phyloP scores from a whole-genome alignment of 331 rosid species.

The Quercus phellos region DNA sequence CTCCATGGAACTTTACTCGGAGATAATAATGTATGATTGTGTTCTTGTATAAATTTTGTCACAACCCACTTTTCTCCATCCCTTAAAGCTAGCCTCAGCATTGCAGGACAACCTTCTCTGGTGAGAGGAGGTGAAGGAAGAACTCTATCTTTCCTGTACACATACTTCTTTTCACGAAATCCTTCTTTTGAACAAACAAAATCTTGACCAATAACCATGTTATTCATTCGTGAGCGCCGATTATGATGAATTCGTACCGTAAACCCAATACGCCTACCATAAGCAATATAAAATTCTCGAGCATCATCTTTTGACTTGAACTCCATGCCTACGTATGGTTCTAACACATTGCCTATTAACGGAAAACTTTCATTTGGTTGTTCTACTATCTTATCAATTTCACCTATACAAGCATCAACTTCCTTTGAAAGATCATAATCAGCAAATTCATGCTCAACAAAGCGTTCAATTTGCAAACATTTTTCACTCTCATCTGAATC shows the following conservation, averaged over 20 bases:
- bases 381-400: slow-evolving; percentile 37
- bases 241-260: slow-evolving; percentile 71
- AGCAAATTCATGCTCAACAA: slow-evolving; percentile 22
- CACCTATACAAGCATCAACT: slow-evolving; percentile 35
- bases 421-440: slow-evolving; percentile 29
- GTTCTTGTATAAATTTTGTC: slow-evolving; percentile 63
- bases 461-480: slow-evolving; percentile 40
- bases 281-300: slow-evolving; percentile 54
- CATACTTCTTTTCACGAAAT: slow-evolving; percentile 66
- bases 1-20: slow-evolving; percentile 76
- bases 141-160: slow-evolving; percentile 62
- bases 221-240: slow-evolving; percentile 69
- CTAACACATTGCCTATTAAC: slow-evolving; percentile 35
- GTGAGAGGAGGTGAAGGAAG: slow-evolving; percentile 72
- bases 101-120: slow-evolving; percentile 72
- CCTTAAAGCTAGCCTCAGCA: slow-evolving; percentile 61
- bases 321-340: slow-evolving; percentile 60
- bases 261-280: slow-evolving; percentile 56
- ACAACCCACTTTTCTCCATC: slow-evolving; percentile 66
- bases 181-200: slow-evolving; percentile 80
- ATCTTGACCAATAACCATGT: slow-evolving; percentile 69
- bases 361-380: slow-evolving; percentile 30
- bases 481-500: slow-evolving; percentile 55
- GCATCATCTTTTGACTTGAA: slow-evolving; percentile 74
- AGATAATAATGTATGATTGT: slow-evolving; percentile 54